These are phyloP conservation scores for Nicotiana benthamiana DNA, from an alignment of 257 asterid species.

Conservation along the genomic window DNA sequence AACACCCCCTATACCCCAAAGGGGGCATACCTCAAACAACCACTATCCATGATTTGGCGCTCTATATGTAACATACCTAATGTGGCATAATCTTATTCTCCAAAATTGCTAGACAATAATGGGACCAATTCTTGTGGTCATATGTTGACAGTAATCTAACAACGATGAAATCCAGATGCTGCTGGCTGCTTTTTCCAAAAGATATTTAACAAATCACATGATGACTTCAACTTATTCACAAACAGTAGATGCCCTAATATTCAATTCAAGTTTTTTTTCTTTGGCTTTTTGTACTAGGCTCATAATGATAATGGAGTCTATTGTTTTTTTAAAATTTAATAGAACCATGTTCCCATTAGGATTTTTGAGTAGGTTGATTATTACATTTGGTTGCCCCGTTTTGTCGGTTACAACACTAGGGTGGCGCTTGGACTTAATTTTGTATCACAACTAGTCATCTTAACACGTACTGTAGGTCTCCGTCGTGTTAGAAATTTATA, in stretches of 20 bases:
- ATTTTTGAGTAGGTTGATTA: no score
- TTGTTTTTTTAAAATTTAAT: background rate
- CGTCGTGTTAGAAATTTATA: no score
- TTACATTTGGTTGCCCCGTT: no score
- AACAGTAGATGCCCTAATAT: background rate
- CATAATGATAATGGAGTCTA: background rate
- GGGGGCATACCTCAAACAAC: background rate
- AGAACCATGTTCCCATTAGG: background rate
- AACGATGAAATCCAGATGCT: background rate
- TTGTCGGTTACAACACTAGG: no score
- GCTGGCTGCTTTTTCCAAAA: background rate
- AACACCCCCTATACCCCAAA: background rate
- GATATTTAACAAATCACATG: conserved; percentile 1
- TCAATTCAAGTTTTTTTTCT: background rate
- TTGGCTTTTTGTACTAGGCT: background rate
- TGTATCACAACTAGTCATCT: no score
- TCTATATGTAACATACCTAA: background rate
- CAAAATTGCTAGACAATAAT: background rate
- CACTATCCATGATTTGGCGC: background rate
- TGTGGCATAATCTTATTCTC: background rate
- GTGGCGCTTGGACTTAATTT: no score
- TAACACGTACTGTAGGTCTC: no score
- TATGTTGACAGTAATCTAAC: background rate
- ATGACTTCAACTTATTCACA: background rate
- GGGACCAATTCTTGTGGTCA: conserved; percentile 1